Percentiles rank a stretch among this genome's conserved stretches.
These are phyloP conservation scores for Parathielavia appendiculata DNA, from an alignment of 495 filamentous ascomycete genomes.

Conservation along the genomic window DNA sequence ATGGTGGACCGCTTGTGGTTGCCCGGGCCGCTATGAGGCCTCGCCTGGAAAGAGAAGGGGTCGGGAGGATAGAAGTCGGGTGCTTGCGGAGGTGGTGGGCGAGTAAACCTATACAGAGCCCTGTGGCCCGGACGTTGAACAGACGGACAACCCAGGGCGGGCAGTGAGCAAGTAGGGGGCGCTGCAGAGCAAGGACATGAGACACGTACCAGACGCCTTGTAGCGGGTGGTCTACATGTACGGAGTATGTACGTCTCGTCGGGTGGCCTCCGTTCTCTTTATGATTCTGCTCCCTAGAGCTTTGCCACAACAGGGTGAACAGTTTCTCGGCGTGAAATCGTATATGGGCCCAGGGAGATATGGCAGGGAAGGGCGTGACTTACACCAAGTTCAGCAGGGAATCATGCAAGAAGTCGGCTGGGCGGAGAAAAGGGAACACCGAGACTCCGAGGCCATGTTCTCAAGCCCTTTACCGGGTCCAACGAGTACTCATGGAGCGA, in stretches of 20 bases:
- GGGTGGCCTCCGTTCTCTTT: not conserved
- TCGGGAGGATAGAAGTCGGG: not conserved
- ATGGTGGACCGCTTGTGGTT: slow-evolving; percentile 23
- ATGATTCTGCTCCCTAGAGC: too few relatives aligned
- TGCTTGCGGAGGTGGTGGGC: not conserved
- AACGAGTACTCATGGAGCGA: too few relatives aligned
- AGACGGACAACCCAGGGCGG: not conserved
- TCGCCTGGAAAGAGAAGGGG: not conserved
- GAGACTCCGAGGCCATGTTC: too few relatives aligned
- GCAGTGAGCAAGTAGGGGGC: not conserved
- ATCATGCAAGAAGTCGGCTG: too few relatives aligned
- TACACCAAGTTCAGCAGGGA: too few relatives aligned
- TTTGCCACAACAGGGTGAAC: too few relatives aligned
- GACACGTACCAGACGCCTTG: not conserved
- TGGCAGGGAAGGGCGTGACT: too few relatives aligned
- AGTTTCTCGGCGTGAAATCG: too few relatives aligned
- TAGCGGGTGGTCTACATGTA: not conserved
- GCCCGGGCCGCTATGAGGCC: too few relatives aligned
- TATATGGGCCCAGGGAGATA: too few relatives aligned
- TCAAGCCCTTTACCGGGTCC: too few relatives aligned
- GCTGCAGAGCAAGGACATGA: slow-evolving; percentile 4
- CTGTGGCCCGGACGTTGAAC: not conserved
- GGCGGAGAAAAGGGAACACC: too few relatives aligned
- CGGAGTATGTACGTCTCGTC: not conserved
- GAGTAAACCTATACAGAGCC: not conserved